A percentile compares a stretch with the other conserved stretches of the same genome.
Conservation (phyloP, 306 rosid species). For the Pyrus bretschneideri region DNA sequence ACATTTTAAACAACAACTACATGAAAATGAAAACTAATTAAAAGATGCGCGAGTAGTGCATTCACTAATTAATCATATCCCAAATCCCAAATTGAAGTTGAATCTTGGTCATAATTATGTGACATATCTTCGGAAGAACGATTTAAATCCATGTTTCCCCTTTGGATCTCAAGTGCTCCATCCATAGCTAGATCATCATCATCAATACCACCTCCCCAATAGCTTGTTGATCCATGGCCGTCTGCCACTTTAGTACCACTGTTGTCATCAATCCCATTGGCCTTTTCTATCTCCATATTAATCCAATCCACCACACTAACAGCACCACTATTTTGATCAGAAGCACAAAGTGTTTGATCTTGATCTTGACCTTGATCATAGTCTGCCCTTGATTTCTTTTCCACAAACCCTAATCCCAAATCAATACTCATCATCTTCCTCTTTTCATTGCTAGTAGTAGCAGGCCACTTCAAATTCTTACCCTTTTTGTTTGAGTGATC, state of each 20-base stretch:
- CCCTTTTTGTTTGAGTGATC: not conserved
- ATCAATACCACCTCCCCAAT: conserved; percentile 23
- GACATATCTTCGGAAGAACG: conserved; percentile 2
- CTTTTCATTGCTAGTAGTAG: conserved; percentile 8
- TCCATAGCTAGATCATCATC: conserved; percentile 8
- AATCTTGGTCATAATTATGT: conserved; percentile 14
- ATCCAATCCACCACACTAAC: conserved; percentile 36
- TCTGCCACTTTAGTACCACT: conserved; percentile 3
- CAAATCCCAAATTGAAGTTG: conserved; percentile 54
- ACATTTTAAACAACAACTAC: no score
- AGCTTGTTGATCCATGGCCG: conserved; percentile 13
- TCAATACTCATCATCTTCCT: conserved; percentile 26
- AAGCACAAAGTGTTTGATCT: conserved; percentile 6
- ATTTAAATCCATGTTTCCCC: conserved; percentile 11
- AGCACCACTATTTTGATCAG: not conserved
- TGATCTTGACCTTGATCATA: conserved; percentile 6
- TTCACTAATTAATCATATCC: conserved; percentile 2
- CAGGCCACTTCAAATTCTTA: not conserved
- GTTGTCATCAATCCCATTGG: not conserved
- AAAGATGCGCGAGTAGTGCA: no score
- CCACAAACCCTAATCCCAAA: conserved; percentile 18
- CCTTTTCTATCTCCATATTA: conserved; percentile 29
- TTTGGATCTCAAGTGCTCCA: conserved; percentile 16
- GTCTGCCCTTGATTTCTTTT: conserved; percentile 30
- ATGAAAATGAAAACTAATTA: no score